Base-by-base conservation (phyloP, 371 early-diverging fungal genomes). In the Umbelopsis sp. region DNA sequence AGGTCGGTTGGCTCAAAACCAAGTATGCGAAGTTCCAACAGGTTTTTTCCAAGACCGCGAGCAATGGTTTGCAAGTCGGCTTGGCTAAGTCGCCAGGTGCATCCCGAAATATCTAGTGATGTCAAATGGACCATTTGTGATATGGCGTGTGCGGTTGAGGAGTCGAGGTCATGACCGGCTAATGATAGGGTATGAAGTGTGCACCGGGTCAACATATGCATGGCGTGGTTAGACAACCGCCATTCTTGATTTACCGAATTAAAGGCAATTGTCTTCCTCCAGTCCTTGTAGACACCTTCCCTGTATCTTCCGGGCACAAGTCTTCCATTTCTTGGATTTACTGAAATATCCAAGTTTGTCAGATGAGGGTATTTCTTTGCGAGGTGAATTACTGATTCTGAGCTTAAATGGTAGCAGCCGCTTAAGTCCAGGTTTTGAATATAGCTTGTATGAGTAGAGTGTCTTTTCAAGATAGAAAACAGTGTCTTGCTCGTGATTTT, bases 331-430 rank as follows among this genome's bases (percentile, higher is more conserved):
- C 35, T 11, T 35, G 57, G 57, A 35, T 18, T 24, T 35, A 57
- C 57, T 35, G 57, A 57, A 35, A 57, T 29, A 18, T 57, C 57
- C 11, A 57, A 29, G n/a, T 29, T 11, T 14, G 32, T 57, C 0
- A 57, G 29, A 16, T 29, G 12, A 16, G 57, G 57, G 35, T 57
- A 57, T 5, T 35, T 11, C 29, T 57, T 57, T 6, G 57, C 14
- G 35, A 57, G 35, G 29, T 57, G 57, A 35, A 57, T 57, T 14
- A 37, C 12, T 12, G 57, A 35, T 4, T 57, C 57, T 57, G 57
- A 57, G 57, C 57, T 57, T 57, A 57, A 35, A 35, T 57, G 57
- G 32, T 57, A 29, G 14, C 57, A 57, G 18, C 57, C 57, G 35
- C 57, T 57, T 3, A 57, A 6, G 35, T 57, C 57, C 29, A 57